Conservation (phyloP, 2,329 filamentous ascomycete species). For the Cyclaneusma minus region DNA sequence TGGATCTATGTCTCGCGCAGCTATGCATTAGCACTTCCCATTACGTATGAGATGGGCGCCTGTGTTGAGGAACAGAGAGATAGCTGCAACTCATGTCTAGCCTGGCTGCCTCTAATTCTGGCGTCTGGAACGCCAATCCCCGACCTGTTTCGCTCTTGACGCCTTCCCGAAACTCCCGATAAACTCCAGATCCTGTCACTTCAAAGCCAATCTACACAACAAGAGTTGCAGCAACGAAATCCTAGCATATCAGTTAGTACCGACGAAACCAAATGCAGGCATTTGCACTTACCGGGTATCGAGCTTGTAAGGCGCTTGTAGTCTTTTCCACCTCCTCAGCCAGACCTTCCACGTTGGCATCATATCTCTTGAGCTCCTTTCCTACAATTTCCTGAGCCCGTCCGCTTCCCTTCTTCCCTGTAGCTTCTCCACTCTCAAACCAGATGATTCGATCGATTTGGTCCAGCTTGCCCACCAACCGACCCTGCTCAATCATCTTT, state of each 20-base stretch:
- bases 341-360: slow-evolving; percentile 70
- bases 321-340: slow-evolving; percentile 84
- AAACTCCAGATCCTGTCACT: slow-evolving; percentile 2
- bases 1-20: too few relatives aligned
- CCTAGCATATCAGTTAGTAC: slow-evolving; percentile 20
- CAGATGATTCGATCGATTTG: slow-evolving; percentile 81
- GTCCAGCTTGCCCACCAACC: slow-evolving; percentile 78
- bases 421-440: slow-evolving; percentile 64
- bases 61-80: too few relatives aligned
- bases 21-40: too few relatives aligned
- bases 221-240: slow-evolving; percentile 40
- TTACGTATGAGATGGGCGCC: too few relatives aligned
- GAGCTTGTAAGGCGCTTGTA: slow-evolving; percentile 63
- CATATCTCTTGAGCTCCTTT: slow-evolving; percentile 71
- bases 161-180: slow-evolving; percentile 1
- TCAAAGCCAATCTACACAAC: slow-evolving; percentile 19
- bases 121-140: too few relatives aligned
- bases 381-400: slow-evolving; percentile 46
- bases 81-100: too few relatives aligned
- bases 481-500: slow-evolving; percentile 88
- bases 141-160: too few relatives aligned
- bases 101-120: too few relatives aligned
- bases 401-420: slow-evolving; percentile 52
- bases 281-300: slow-evolving; percentile 51
- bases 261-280: too few relatives aligned